Conservation (phyloP, 306 rosid genomes). For the Trichosanthes truncata region DNA sequence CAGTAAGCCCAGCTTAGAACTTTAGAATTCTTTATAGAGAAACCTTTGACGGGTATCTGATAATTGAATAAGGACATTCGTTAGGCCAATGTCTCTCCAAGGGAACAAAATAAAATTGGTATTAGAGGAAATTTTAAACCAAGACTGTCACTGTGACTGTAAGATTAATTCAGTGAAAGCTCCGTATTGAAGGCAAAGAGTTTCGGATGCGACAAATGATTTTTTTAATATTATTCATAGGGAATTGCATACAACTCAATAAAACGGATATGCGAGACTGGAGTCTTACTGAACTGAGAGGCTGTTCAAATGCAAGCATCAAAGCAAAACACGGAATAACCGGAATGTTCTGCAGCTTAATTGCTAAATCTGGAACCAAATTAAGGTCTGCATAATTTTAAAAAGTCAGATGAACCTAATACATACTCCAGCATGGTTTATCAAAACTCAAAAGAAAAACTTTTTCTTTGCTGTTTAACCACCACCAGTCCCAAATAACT, state of each 20-base stretch:
- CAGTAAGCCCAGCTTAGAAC: slow-evolving; percentile 68
- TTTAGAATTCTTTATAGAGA: slow-evolving; percentile 50
- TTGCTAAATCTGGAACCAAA: slow-evolving; percentile 55
- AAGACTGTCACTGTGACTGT: background rate
- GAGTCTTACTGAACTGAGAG: slow-evolving; percentile 60
- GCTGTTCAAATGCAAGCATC: slow-evolving; percentile 81
- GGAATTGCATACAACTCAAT: background rate
- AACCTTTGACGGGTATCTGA: slow-evolving; percentile 69
- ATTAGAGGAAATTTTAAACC: background rate
- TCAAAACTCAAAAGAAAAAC: background rate
- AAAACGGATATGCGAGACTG: slow-evolving; percentile 10
- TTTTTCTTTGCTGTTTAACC: background rate
- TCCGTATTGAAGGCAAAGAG: background rate
- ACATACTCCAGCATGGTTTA: background rate
- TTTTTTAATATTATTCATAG: background rate
- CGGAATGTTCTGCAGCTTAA: slow-evolving; percentile 53
- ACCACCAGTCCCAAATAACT: background rate
- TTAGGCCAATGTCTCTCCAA: background rate
- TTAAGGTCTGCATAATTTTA: slow-evolving; percentile 38
- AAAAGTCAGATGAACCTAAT: background rate
- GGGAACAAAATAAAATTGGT: background rate
- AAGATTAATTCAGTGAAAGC: background rate
- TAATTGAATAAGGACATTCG: slow-evolving; percentile 15
- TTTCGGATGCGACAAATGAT: background rate
- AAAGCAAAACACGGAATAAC: slow-evolving; percentile 65